Evolutionary conservation across 495 filamentous ascomycete genomes (phyloP).

Genomic region (Penicillium alfredii): DNA sequence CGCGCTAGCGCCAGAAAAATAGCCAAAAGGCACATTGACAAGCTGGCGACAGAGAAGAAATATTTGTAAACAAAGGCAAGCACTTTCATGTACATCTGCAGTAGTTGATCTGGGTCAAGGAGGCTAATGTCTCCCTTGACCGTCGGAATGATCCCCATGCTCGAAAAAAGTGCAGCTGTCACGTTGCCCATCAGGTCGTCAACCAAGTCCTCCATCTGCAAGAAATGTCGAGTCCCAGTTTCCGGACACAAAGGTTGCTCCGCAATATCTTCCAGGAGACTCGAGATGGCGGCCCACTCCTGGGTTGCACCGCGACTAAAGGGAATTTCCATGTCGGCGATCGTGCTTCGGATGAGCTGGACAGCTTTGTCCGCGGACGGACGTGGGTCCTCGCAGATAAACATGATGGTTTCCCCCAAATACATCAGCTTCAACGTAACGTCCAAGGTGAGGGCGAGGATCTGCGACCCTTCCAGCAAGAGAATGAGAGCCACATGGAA

Average conservation of each 20-base stretch:
- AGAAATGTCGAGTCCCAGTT: slow-evolving; percentile 11
- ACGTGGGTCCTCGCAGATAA: slow-evolving; percentile 38
- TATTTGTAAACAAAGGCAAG: slow-evolving; percentile 41
- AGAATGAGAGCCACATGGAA: slow-evolving; percentile 62
- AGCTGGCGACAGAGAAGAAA: slow-evolving; percentile 33
- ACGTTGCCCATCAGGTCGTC: slow-evolving; percentile 36
- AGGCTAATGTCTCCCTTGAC: slow-evolving; percentile 23
- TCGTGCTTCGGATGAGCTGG: slow-evolving; percentile 32
- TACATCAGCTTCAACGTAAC: slow-evolving; percentile 37
- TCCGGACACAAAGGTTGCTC: slow-evolving; percentile 26
- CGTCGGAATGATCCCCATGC: slow-evolving; percentile 35
- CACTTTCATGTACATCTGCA: slow-evolving; percentile 36
- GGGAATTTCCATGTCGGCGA: slow-evolving; percentile 40
- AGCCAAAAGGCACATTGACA: slow-evolving; percentile 33
- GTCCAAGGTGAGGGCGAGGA: slow-evolving; percentile 36
- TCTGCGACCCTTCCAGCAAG: slow-evolving; percentile 51
- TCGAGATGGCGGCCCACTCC: slow-evolving; percentile 30
- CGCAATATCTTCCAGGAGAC: slow-evolving; percentile 28
- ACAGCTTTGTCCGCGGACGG: slow-evolving; percentile 23
- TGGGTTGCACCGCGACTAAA: slow-evolving; percentile 31
- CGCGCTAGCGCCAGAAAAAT: slow-evolving; percentile 24
- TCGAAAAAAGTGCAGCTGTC: slow-evolving; percentile 38
- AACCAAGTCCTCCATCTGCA: slow-evolving; percentile 23
- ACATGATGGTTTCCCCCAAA: slow-evolving; percentile 34
- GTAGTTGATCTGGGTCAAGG: slow-evolving; percentile 26